Evolutionary conservation across 2,329 filamentous ascomycete species (phyloP), one percentile per base, ranked within the genome.

Genomic region (Colletotrichum coccodes): DNA sequence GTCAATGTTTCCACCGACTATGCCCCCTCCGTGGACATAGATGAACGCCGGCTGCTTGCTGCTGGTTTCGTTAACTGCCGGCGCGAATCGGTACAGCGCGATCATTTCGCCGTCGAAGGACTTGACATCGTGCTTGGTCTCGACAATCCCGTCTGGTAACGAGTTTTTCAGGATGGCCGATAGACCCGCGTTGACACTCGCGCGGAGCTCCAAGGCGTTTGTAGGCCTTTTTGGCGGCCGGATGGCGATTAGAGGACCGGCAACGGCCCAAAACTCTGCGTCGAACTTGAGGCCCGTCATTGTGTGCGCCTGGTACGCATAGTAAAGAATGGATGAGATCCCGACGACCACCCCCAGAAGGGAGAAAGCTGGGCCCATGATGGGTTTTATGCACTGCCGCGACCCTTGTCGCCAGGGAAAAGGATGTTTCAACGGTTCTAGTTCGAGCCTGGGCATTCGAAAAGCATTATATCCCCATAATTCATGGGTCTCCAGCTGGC

Each of bases 21-120:
- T 79, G 23, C 82, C 83, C 18, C 83, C 83, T n/a, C 81, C 82
- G 65, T 85, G 83, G 42, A 79, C 67, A 67, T 82, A 79, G n/a
- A 80, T 56, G n/a, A 82, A 73, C 1, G 78, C 80, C 6, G 77
- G 74, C 18, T 71, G 68, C 26, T 53, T 53, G 9, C 8, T n/a
- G 6, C 11, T 14, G 8, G 26, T 26, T 8, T 40, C 42, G 12
- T 23, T 21, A 2, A 1, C 30, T n/a, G 23, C 30, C 6, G 36
- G 14, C 1, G 67, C 50, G 56, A 68, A 68, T 3, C 58, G 63
- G 32, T 70, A 54, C 16, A 71, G 34, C 1, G 44, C 40, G 23
- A 71, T 64, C 7, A 57, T 53, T 16, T 32, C 44, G 21, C 58
- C 70, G 4, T 71, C 70, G 7, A 57, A 59, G 0, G 63, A 68